These are phyloP conservation scores for Syzygium grande DNA, from an alignment of 345 rosid genomes.

Conservation along the genomic window DNA sequence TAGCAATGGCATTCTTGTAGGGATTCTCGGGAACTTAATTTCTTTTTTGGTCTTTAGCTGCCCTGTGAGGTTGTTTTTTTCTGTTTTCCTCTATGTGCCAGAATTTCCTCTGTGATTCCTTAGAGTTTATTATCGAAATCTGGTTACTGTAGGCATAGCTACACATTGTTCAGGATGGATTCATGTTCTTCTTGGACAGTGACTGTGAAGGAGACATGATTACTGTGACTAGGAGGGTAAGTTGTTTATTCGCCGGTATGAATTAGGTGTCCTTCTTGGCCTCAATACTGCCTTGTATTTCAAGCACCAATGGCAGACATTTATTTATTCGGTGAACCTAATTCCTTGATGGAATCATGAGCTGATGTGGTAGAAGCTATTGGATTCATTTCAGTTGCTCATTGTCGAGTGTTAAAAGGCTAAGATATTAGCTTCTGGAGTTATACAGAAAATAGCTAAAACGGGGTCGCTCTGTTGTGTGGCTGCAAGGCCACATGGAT, in stretches of 20 bases:
- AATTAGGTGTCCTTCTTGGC: not conserved
- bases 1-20: not conserved
- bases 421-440: not conserved
- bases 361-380: not conserved
- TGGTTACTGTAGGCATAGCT: not conserved
- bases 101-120: not conserved
- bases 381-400: not conserved
- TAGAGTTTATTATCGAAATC: not conserved
- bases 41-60: not conserved
- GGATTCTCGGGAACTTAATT: not conserved
- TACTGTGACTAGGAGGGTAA: not conserved
- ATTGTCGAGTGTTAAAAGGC: not conserved
- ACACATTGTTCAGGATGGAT: not conserved
- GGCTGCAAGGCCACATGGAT: slow-evolving; percentile 78
- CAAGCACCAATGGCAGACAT: not conserved
- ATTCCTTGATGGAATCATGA: not conserved
- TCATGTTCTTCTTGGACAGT: not conserved
- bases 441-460: slow-evolving; percentile 37
- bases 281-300: not conserved
- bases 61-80: not conserved
- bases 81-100: not conserved
- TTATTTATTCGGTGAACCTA: not conserved
- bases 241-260: not conserved
- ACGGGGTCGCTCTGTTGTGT: slow-evolving; percentile 73
- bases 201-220: not conserved